These are phyloP conservation scores for Chaetoceros tenuissimus DNA, from an alignment of 108 stramenopile species.

Conservation along the genomic window DNA sequence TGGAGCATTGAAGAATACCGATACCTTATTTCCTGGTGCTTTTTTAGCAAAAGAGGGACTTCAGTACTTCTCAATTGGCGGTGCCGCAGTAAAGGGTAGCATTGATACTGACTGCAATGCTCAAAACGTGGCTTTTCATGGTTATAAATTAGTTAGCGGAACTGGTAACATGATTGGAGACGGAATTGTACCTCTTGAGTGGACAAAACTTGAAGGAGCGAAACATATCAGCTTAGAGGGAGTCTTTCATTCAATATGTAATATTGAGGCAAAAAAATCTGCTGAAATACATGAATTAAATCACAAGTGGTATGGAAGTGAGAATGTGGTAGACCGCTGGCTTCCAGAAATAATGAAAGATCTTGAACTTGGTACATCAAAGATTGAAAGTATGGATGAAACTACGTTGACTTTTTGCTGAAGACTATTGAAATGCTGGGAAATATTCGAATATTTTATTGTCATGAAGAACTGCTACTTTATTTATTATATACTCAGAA, in stretches of 20 bases:
- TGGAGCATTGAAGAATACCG: conserved; percentile 55
- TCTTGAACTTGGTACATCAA: no score
- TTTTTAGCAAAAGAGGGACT: conserved; percentile 50
- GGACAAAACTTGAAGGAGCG: conserved; percentile 70
- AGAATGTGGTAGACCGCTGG: conserved; percentile 73
- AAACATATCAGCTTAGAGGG: conserved; percentile 56
- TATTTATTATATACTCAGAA: no score
- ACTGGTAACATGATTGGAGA: conserved; percentile 65
- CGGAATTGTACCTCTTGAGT: conserved; percentile 78
- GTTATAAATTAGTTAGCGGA: conserved; percentile 81
- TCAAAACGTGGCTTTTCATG: conserved; percentile 59
- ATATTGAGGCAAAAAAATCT: no score
- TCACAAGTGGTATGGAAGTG: conserved; percentile 88
- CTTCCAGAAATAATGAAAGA: no score
- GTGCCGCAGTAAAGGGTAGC: conserved; percentile 46
- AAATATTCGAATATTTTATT: no score
- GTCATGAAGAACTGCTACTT: no score
- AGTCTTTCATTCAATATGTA: no score
- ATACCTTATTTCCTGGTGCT: conserved; percentile 69
- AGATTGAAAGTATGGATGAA: no score
- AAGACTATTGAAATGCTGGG: no score
- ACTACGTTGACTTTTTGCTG: no score
- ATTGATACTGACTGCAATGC: no score
- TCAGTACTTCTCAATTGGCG: conserved; percentile 71
- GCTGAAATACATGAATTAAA: no score